Evolutionary conservation across 306 rosid genomes (phyloP).

Genomic region (Vigna trinervia): DNA sequence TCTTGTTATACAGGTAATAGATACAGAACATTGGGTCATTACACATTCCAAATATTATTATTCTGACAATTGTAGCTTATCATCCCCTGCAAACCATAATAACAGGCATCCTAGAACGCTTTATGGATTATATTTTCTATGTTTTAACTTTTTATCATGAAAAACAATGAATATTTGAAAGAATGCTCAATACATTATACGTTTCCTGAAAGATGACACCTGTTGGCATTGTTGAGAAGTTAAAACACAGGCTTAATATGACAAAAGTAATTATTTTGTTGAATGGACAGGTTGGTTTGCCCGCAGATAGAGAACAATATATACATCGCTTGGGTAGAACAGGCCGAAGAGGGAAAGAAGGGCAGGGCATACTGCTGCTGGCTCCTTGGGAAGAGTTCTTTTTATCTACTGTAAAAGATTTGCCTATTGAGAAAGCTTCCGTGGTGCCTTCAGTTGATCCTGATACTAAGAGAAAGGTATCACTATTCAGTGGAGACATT

Average conservation of each 20-base stretch:
- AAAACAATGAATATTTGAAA: neutral
- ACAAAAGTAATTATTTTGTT: neutral
- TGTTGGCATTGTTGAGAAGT: constrained; percentile 10
- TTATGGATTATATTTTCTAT: neutral
- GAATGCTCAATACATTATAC: constrained; percentile 4
- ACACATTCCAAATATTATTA: neutral
- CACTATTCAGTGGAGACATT: constrained; percentile 21
- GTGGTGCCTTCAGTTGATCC: constrained; percentile 69
- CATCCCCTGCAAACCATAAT: neutral
- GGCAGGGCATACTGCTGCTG: constrained; percentile 82
- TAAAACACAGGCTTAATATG: constrained; percentile 16
- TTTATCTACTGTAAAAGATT: constrained; percentile 63
- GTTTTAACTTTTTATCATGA: neutral
- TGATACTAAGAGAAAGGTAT: constrained; percentile 81
- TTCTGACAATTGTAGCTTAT: neutral
- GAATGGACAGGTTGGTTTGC: constrained; percentile 78
- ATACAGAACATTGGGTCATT: constrained; percentile 28
- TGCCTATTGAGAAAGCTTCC: constrained; percentile 74
- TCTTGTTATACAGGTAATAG: constrained; percentile 83
- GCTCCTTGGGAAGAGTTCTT: constrained; percentile 98
- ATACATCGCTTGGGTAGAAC: constrained; percentile 96
- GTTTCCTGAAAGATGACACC: constrained; percentile 8
- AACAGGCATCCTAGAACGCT: neutral
- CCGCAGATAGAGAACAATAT: constrained; percentile 86
- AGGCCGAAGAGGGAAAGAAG: constrained; percentile 95